Conservation (phyloP, 768 basidiomycete genomes). For the Rhodotorula diobovata region DNA sequence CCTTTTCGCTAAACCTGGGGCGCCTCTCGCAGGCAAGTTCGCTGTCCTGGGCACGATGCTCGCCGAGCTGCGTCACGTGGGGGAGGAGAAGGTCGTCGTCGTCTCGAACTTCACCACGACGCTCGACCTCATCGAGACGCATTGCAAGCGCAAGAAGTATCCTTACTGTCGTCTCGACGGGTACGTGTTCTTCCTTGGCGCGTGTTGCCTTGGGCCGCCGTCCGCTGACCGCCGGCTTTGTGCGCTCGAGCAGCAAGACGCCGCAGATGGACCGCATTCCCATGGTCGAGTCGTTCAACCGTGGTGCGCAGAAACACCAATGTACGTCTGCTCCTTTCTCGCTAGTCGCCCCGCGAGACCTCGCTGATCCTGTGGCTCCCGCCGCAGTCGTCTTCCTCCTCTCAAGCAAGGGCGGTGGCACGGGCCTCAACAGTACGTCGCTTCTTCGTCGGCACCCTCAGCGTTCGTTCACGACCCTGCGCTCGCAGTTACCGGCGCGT, state of each 20-base stretch:
- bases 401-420: conserved; percentile 91
- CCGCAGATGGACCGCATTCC: conserved; percentile 64
- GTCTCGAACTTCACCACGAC: conserved; percentile 92
- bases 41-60: conserved; percentile 64
- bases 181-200: conserved; percentile 48
- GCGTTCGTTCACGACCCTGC: neutral
- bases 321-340: conserved; percentile 54
- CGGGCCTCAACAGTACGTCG: conserved; percentile 69
- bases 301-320: conserved; percentile 61
- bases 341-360: conserved; percentile 3
- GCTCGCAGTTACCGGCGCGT: conserved; percentile 66
- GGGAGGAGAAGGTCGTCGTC: conserved; percentile 89
- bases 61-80: conserved; percentile 53
- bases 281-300: conserved; percentile 84
- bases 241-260: conserved; percentile 27
- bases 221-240: neutral
- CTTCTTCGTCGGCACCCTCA: neutral
- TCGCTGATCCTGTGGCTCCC: neutral
- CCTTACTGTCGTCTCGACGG: conserved; percentile 83
- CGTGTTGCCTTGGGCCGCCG: no score
- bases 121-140: conserved; percentile 81
- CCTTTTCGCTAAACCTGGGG: neutral
- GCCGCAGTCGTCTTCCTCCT: conserved; percentile 76
- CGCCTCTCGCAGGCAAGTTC: conserved; percentile 63
- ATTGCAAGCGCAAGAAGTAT: conserved; percentile 70